These are phyloP conservation scores for Colletotrichum sp. DNA, from an alignment of 2,329 filamentous ascomycete genomes.

Conservation along the genomic window DNA sequence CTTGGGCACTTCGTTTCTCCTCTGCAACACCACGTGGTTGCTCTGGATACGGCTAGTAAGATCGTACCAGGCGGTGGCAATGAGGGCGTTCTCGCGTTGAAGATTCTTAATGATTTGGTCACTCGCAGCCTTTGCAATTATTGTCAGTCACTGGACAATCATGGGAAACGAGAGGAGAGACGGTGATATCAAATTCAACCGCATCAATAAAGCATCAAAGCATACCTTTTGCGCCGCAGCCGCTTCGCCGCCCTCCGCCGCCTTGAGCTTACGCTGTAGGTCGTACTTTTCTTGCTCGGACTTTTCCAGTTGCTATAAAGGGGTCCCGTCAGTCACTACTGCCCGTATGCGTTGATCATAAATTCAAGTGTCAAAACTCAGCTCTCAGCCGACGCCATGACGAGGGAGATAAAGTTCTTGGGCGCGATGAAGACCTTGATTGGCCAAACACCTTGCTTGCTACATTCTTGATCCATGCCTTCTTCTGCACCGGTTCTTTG, in stretches of 20 bases:
- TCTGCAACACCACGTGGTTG: slow-evolving; percentile 80
- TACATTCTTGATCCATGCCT: background rate
- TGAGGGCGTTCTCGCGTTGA: slow-evolving; percentile 78
- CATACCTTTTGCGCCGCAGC: slow-evolving; percentile 59
- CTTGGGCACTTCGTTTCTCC: slow-evolving; percentile 75
- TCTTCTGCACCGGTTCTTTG: background rate
- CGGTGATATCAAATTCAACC: background rate
- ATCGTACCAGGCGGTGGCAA: slow-evolving; percentile 87
- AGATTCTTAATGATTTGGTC: slow-evolving; percentile 70
- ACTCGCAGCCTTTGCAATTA: slow-evolving; percentile 45
- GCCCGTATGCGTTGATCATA: background rate
- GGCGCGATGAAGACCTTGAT: background rate
- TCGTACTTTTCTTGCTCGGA: slow-evolving; percentile 62
- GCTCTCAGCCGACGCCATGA: background rate
- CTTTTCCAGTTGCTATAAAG: slow-evolving; percentile 60
- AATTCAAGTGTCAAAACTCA: background rate
- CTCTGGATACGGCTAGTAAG: slow-evolving; percentile 79
- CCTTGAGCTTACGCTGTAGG: slow-evolving; percentile 59
- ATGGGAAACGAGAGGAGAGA: background rate
- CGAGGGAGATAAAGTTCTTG: background rate
- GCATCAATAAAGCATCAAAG: slow-evolving; percentile 20
- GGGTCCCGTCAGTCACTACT: slow-evolving; percentile 24
- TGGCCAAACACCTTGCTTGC: background rate
- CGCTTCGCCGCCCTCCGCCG: slow-evolving; percentile 53
- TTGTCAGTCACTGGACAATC: background rate